Base-by-base conservation (phyloP, 2,329 filamentous ascomycete species). In the Pseudonectria buxi region DNA sequence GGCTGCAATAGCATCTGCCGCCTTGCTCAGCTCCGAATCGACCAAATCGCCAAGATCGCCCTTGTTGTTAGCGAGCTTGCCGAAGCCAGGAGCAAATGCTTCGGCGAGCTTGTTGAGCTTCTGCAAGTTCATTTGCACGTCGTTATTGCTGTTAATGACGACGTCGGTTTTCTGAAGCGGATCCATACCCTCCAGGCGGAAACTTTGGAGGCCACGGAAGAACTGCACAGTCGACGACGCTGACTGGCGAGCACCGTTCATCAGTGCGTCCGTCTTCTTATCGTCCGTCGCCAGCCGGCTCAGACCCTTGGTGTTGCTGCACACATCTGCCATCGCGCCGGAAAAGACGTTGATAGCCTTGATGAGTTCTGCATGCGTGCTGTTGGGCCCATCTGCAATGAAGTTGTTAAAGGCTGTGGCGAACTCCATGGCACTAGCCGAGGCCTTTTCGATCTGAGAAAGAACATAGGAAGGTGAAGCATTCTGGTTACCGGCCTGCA, bases 401-500 rank as follows among this genome's bases (percentile, higher is more conserved):
- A 94, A 96, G 63, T 94, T 94, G 69, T 95, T 98, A 72, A 96
- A 98, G 0, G 92, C 83, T 0, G 90, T 96, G 2, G 90, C 92
- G 62, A 98, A 98, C 58, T 98, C 92, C 62, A 94, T 96, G 10
- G 92, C 87, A 46, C 81, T 94, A 9, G 88, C 80, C 7, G 89
- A 92, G 1, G 92, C 89, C 68, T 96, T 98, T 59, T 98, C 92
- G 39, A 96, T 89, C 60, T 96, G 90, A 2, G 90, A 96, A 33
- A 98, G 72, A 10, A 98, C 89, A 57, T 94, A 96, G 2, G 90
- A 78, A 11, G 92, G 88, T 27, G 89, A 94, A 1, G 92, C 92
- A 54, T 94, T 98, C 65, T 96, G 92, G 67, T 98, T 98, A 61
- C 92, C 92, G 27, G 90, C 92, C 60, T 96, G 90, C 88, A 96